Conservation (phyloP, 768 basidiomycete species). For the Sarcomyxa edulis region DNA sequence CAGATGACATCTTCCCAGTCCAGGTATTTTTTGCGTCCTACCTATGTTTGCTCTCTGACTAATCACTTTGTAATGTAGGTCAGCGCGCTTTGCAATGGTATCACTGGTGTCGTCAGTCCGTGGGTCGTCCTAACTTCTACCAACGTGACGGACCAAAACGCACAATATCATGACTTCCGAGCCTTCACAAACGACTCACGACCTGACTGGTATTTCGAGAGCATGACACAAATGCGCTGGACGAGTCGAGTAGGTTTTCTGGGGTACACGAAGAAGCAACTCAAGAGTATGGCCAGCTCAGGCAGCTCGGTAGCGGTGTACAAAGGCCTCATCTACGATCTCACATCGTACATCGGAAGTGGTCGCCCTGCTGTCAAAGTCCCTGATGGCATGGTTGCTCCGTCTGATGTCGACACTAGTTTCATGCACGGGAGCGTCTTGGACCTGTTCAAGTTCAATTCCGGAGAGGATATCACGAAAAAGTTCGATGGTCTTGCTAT, state of each 20-base stretch:
- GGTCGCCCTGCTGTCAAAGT: slow-evolving; percentile 48
- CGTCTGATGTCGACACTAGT: slow-evolving; percentile 37
- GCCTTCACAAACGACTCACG: slow-evolving; percentile 82
- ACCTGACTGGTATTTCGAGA: slow-evolving; percentile 97
- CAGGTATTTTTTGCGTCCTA: slow-evolving; percentile 48
- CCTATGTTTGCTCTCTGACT: background rate
- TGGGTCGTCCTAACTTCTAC: slow-evolving; percentile 73
- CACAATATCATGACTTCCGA: slow-evolving; percentile 95
- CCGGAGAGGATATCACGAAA: slow-evolving; percentile 82
- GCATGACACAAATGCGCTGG: slow-evolving; percentile 91
- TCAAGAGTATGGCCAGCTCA: slow-evolving; percentile 61
- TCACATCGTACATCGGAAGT: slow-evolving; percentile 73
- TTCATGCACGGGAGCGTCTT: slow-evolving; percentile 75
- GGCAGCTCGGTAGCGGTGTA: slow-evolving; percentile 80
- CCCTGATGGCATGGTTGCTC: slow-evolving; percentile 41
- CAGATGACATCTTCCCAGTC: slow-evolving; percentile 86
- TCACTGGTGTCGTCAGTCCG: slow-evolving; percentile 74
- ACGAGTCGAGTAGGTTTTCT: slow-evolving; percentile 84
- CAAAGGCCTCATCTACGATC: slow-evolving; percentile 79
- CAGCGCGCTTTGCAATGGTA: slow-evolving; percentile 87
- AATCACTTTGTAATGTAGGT: slow-evolving; percentile 44
- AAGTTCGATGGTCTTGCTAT: slow-evolving; percentile 57
- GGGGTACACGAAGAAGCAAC: slow-evolving; percentile 73
- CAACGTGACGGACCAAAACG: slow-evolving; percentile 73
- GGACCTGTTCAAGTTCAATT: slow-evolving; percentile 67